Evolutionary conservation across 1,284 basidiomycete species (phyloP), one percentile per base, ranked within the genome.

Genomic region (Phylloporus gajari): DNA sequence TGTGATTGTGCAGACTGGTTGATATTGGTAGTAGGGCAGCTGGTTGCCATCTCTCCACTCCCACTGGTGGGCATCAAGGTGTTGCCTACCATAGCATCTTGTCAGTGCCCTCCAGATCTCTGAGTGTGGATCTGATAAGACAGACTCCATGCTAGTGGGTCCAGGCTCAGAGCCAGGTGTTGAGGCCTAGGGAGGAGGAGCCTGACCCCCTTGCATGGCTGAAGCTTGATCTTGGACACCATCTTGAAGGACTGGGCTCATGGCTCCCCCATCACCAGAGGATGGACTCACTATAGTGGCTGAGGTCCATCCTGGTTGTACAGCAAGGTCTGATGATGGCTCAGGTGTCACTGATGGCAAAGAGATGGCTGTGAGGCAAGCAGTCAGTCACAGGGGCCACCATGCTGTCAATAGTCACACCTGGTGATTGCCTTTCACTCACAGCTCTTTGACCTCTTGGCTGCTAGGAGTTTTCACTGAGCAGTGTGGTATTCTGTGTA

Each of bases 21-120:
- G 71, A 23, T 70, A 75, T 3, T 2, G 3, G 38, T 78, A 77
- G 46, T 35, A 19, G 5, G 76, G 74, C 2, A 75, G 60, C 65
- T 68, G 70, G 17, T 67, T 64, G 48, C 68, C 51, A 27, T 70
- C 71, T 21, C 21, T 64, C 67, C 74, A 75, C 53, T 77, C 69
- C 71, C 76, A 76, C 17, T 60, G 3, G 30, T 75, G 72, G 8
- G 15, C 65, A 65, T 71, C 61, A n/a, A 75, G 70, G 1, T 5
- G 2, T 30, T 23, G 8, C 38, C 27, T 60, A 0, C 68, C 65
- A 71, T 69, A 71, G 68, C 23, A 3, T 3, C 32, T 56, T 1
- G 21, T 27, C 7, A 75, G 71, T 12, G 67, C 58, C 3, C 1
- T 12, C 71, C 71, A 75, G 5, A 25, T 11, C 44, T 48, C 46